These are phyloP conservation scores for Astragalus glycyphyllos DNA, from an alignment of 306 rosid genomes.

Conservation along the genomic window DNA sequence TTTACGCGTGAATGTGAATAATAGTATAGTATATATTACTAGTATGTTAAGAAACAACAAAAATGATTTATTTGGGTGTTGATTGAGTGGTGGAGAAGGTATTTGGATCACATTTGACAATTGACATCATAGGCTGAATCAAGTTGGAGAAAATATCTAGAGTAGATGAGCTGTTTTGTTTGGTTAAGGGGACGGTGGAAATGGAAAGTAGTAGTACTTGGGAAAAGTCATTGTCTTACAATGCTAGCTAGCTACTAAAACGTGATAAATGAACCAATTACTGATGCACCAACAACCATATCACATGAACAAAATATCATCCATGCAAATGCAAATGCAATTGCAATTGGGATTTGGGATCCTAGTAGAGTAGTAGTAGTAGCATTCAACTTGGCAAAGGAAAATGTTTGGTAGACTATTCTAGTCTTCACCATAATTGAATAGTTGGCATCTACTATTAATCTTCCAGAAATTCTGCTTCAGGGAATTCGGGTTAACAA, in stretches of 20 bases:
- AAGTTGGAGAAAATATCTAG: constrained; percentile 27
- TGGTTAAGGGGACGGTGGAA: constrained; percentile 26
- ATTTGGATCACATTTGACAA: neutral
- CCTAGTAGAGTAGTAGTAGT: neutral
- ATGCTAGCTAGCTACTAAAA: constrained; percentile 2
- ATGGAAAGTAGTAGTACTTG: constrained; percentile 13
- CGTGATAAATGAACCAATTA: constrained; percentile 7
- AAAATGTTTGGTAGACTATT: constrained; percentile 7
- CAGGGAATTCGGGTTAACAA: neutral
- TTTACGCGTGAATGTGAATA: neutral
- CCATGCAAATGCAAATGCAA: neutral
- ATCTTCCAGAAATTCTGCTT: neutral
- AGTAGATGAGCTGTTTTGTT: neutral
- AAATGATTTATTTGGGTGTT: neutral
- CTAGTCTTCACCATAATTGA: neutral
- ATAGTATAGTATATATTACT: neutral
- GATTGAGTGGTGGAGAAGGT: constrained; percentile 44
- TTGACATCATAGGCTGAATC: neutral
- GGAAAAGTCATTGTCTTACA: constrained; percentile 32
- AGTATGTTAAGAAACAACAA: neutral
- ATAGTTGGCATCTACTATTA: neutral
- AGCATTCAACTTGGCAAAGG: neutral
- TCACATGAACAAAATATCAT: constrained; percentile 40
- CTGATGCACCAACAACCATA: neutral
- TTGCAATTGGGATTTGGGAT: too few relatives aligned